Evolutionary conservation across 2,329 filamentous ascomycete genomes (phyloP).

Genomic region (Aspergillus proliferans): DNA sequence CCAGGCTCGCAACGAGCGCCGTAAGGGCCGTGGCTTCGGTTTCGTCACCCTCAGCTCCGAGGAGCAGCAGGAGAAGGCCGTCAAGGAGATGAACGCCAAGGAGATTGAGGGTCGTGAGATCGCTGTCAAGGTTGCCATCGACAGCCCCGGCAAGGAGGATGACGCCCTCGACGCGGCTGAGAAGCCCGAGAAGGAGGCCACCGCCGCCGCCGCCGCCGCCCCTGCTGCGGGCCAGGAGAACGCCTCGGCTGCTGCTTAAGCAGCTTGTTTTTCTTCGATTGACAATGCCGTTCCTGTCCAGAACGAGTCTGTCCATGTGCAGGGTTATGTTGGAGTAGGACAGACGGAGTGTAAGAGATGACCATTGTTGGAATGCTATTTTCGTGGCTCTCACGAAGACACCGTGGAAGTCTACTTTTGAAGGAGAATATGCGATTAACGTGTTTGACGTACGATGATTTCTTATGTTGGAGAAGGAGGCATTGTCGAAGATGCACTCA

Average conservation of each 20-base stretch:
- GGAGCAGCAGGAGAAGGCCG: slow-evolving; percentile 95
- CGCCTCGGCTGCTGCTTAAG: slow-evolving; percentile 33
- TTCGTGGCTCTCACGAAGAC: slow-evolving; percentile 13
- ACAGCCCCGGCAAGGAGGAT: slow-evolving; percentile 98
- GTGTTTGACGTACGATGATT: slow-evolving; percentile 1
- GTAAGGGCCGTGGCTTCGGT: slow-evolving; percentile 98
- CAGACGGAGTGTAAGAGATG: slow-evolving; percentile 6
- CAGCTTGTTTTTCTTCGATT: slow-evolving; percentile 14
- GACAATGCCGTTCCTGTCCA: slow-evolving; percentile 18
- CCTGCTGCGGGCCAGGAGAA: slow-evolving; percentile 35
- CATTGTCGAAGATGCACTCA: slow-evolving; percentile 8
- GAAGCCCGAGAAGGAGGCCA: slow-evolving; percentile 32
- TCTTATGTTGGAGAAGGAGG: slow-evolving; percentile 6
- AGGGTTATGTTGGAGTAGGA: slow-evolving; percentile 6
- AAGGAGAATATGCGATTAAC: not conserved
- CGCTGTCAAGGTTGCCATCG: slow-evolving; percentile 98
- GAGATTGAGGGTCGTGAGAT: slow-evolving; percentile 98
- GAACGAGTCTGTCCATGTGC: slow-evolving; percentile 8
- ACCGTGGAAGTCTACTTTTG: too few relatives aligned
- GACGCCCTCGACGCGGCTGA: slow-evolving; percentile 53
- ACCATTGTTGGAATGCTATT: slow-evolving; percentile 17
- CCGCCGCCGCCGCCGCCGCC: slow-evolving; percentile 15
- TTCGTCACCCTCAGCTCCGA: slow-evolving; percentile 95
- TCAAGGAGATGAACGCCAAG: slow-evolving; percentile 98
- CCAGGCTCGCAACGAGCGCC: slow-evolving; percentile 91